A percentile compares a stretch with the other conserved stretches of the same genome.
phyloP scores from a whole-genome alignment of 768 basidiomycete genomes.

The Amanita molliuscula region DNA sequence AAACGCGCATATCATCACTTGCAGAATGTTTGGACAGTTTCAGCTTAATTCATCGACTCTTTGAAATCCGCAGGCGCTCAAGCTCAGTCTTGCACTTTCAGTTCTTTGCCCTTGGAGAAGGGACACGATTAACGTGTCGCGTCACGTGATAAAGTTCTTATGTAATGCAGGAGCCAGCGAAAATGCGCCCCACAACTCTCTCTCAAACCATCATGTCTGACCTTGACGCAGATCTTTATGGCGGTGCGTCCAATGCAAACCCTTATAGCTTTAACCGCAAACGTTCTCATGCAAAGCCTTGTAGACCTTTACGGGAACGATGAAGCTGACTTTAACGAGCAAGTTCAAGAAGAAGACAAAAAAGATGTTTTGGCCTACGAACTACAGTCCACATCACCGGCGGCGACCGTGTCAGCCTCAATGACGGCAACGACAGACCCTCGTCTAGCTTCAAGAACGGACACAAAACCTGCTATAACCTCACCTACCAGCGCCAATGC shows the following conservation, averaged over 20 bases:
- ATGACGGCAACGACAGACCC: conserved; percentile 8
- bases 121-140: not conserved
- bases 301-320: conserved; percentile 71
- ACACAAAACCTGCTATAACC: conserved; percentile 8
- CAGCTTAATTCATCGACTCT: too few species aligned
- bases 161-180: conserved; percentile 1
- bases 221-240: conserved; percentile 85
- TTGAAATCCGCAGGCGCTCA: too few species aligned
- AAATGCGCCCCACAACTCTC: conserved; percentile 15
- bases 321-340: conserved; percentile 49
- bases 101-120: not conserved
- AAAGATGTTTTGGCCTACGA: conserved; percentile 10
- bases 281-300: not conserved
- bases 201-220: conserved; percentile 52
- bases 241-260: conserved; percentile 41
- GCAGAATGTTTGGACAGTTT: not conserved
- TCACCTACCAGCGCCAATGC: conserved; percentile 10
- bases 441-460: conserved; percentile 2
- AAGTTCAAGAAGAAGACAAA: conserved; percentile 11
- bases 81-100: too few species aligned
- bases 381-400: conserved; percentile 6
- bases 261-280: not conserved
- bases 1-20: not conserved
- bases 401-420: conserved; percentile 10
- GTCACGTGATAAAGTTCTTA: not conserved